Percentiles rank a stretch among this genome's conserved stretches.
Evolutionary conservation across 2,329 filamentous ascomycete species (phyloP).

Genomic region (Talaromyces sp.): DNA sequence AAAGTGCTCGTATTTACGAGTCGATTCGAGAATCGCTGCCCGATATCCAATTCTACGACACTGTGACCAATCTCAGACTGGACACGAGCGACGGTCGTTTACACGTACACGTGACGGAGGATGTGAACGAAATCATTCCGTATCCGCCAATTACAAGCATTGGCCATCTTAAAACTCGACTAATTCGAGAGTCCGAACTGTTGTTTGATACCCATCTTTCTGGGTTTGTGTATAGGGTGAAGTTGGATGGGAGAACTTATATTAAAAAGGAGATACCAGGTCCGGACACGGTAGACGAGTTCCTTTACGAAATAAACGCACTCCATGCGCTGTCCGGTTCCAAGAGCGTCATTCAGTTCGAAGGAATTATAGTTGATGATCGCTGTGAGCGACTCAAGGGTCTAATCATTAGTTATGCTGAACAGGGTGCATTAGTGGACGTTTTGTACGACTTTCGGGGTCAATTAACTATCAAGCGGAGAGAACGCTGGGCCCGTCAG

Average conservation of each 20-base stretch:
- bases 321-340: conserved; percentile 72
- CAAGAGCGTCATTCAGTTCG: conserved; percentile 75
- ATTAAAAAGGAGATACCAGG: conserved; percentile 99
- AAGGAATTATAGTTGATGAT: conserved; percentile 84
- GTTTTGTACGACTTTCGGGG: conserved; percentile 75
- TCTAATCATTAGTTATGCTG: conserved; percentile 80
- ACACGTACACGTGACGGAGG: conserved; percentile 97
- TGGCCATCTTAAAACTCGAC: conserved; percentile 56
- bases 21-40: conserved; percentile 84
- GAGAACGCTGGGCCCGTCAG: conserved; percentile 85
- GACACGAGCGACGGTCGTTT: conserved; percentile 82
- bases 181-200: conserved; percentile 68
- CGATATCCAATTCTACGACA: conserved; percentile 95
- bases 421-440: conserved; percentile 83
- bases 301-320: conserved; percentile 95
- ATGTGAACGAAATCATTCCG: conserved; percentile 87
- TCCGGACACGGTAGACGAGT: conserved; percentile 91
- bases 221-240: conserved; percentile 94
- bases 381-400: conserved; percentile 71
- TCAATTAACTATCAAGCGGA: conserved; percentile 62
- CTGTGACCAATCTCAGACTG: conserved; percentile 91
- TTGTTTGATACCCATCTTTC: conserved; percentile 89
- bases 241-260: conserved; percentile 60
- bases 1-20: conserved; percentile 89
- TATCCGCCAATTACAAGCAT: conserved; percentile 73